Percentiles rank a stretch among this genome's conserved stretches.
These are phyloP conservation scores for Gyromitra esculenta DNA, from an alignment of 2,329 filamentous ascomycete genomes.

Conservation along the genomic window DNA sequence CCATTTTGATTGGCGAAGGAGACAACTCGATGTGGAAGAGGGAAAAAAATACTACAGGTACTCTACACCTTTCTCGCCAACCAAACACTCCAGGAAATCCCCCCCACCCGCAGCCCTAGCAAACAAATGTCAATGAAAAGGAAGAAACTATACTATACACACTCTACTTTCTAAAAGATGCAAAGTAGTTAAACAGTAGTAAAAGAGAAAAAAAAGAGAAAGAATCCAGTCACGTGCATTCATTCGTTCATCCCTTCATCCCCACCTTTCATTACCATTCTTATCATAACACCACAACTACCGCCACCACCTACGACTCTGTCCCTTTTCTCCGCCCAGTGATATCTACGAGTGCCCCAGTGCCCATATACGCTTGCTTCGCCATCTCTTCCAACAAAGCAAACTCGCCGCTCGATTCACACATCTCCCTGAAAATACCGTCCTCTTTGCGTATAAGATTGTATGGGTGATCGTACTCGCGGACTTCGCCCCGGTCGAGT, in stretches of 20 bases:
- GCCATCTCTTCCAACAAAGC: slow-evolving; percentile 56
- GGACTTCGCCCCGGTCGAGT: slow-evolving; percentile 84
- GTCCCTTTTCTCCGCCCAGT: not conserved
- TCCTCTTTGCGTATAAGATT: slow-evolving; percentile 77
- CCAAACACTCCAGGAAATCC: slow-evolving; percentile 10
- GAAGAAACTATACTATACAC: slow-evolving; percentile 26
- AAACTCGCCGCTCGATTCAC: slow-evolving; percentile 57
- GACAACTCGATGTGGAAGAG: not conserved
- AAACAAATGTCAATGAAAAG: slow-evolving; percentile 5
- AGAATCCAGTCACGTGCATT: not conserved
- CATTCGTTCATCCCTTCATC: slow-evolving; percentile 17
- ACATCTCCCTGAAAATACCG: slow-evolving; percentile 66
- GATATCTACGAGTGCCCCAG: slow-evolving; percentile 31
- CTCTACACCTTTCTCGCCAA: slow-evolving; percentile 22
- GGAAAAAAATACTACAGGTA: not conserved
- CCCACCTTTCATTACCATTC: not conserved
- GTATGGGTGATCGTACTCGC: slow-evolving; percentile 91
- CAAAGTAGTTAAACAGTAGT: slow-evolving; percentile 1
- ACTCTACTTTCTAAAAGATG: slow-evolving; percentile 5
- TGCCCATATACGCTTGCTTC: slow-evolving; percentile 56
- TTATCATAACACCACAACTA: not conserved
- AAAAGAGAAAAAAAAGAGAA: slow-evolving; percentile 3
- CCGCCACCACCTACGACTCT: slow-evolving; percentile 1
- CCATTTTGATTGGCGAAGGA: not conserved
- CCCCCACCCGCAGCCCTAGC: not conserved